A percentile compares a stretch with the other conserved stretches of the same genome.
Evolutionary conservation across 805 yeast species (phyloP).

Genomic region (Starmerella tilneyi): DNA sequence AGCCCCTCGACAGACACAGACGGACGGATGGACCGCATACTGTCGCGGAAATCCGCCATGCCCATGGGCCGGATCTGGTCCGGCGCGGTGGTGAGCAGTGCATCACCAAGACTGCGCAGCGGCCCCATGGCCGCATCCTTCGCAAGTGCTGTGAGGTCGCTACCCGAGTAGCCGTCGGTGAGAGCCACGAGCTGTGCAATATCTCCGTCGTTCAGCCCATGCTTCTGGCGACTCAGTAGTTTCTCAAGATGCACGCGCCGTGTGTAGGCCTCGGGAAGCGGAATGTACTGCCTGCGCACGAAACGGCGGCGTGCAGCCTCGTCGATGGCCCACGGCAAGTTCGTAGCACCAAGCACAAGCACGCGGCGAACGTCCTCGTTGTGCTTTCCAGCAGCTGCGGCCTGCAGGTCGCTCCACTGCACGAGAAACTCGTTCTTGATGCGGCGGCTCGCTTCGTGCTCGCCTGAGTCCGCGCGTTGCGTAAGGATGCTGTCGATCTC

Average conservation of each 20-base stretch:
- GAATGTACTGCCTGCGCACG: conserved; percentile 84
- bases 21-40: conserved; percentile 73
- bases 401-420: conserved; percentile 87
- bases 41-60: conserved; percentile 60
- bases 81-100: conserved; percentile 54
- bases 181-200: conserved; percentile 47
- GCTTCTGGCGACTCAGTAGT: conserved; percentile 60
- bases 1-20: conserved; percentile 80
- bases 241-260: conserved; percentile 59
- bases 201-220: conserved; percentile 56
- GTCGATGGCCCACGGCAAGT: conserved; percentile 90
- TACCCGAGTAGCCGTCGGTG: conserved; percentile 83
- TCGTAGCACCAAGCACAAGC: conserved; percentile 86
- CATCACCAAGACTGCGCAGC: conserved; percentile 76
- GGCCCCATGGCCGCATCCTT: conserved; percentile 99
- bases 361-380: conserved; percentile 54
- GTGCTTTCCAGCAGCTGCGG: conserved; percentile 72
- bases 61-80: conserved; percentile 69
- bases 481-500: conserved; percentile 88
- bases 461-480: conserved; percentile 63
- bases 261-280: conserved; percentile 82
- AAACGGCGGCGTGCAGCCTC: conserved; percentile 94
- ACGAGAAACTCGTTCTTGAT: conserved; percentile 87
- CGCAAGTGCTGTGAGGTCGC: conserved; percentile 85
- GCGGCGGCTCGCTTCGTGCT: conserved; percentile 78